These are phyloP conservation scores for Coemansia sp. DNA, from an alignment of 192 early-diverging fungal species.

Conservation along the genomic window DNA sequence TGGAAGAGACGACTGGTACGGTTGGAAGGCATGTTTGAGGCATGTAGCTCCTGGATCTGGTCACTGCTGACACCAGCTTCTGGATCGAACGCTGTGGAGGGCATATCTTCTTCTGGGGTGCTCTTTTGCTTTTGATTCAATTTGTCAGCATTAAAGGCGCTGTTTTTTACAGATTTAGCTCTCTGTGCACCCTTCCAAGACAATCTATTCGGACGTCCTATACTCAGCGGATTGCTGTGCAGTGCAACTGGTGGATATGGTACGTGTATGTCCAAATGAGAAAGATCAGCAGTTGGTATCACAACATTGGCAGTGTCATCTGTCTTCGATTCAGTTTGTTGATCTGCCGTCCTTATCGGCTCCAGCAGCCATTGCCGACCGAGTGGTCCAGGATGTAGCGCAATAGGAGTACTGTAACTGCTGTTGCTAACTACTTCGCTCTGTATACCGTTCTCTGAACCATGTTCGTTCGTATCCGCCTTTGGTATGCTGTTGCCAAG, in stretches of 20 bases:
- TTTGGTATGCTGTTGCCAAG: slow-evolving; percentile 3
- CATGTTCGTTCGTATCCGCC: neutral
- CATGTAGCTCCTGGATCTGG: slow-evolving; percentile 18
- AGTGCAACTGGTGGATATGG: slow-evolving; percentile 32
- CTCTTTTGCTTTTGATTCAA: neutral
- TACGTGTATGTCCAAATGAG: slow-evolving; percentile 17
- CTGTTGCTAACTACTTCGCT: neutral
- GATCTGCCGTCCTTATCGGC: neutral
- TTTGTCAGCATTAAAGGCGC: neutral
- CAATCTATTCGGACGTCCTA: neutral
- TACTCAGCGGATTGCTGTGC: slow-evolving; percentile 8
- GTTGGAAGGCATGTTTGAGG: slow-evolving; percentile 69
- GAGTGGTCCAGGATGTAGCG: slow-evolving; percentile 27
- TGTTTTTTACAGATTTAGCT: neutral
- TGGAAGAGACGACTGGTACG: slow-evolving; percentile 77
- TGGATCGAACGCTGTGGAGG: neutral
- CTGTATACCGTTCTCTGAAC: neutral
- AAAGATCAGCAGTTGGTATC: slow-evolving; percentile 24
- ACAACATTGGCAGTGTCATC: neutral
- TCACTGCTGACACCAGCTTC: neutral
- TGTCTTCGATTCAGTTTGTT: neutral
- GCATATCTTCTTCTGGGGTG: neutral
- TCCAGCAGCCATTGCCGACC: slow-evolving; percentile 22
- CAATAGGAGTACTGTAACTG: slow-evolving; percentile 7
- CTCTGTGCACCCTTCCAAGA: neutral